Base-by-base conservation (phyloP, 2,329 filamentous ascomycete species). In the Torrubiella hemipterigena region DNA sequence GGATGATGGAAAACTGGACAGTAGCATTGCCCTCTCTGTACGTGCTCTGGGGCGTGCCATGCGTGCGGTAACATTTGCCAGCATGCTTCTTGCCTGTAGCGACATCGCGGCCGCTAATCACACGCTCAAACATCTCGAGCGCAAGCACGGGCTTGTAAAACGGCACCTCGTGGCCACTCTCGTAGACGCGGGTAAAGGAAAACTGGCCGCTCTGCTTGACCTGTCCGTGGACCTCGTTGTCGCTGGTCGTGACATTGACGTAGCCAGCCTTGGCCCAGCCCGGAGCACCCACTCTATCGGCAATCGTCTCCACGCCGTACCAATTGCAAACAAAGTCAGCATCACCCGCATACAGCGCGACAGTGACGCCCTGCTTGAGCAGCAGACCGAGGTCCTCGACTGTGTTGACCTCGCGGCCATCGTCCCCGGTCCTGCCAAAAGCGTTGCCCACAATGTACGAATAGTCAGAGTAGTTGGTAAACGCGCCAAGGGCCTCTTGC, bases 171-270 rank as follows among this genome's bases (percentile, higher is more conserved):
- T 77, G 73, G 2, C 74, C 73, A 9, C 71, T 59, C 41, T 77
- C 65, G 46, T 73, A 77, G 17, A 77, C 61, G 3, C 73, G 61
- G 24, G 65, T 67, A 49, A 78, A 77, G 10, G 63, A 69, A 37
- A 78, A 65, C 41, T 83, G 82, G 6, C 77, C 80, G 43, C 70
- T 78, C 49, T 86, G 79, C 3, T 79, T 67, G 0, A 81, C 79
- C 34, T 71, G 67, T 12, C 80, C 81, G 24, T 69, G 78, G 47
- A 71, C 69, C 52, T 76, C 73, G 6, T 63, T 60, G 12, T 61
- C 63, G 42, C 81, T 77, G 11, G 79, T 70, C 8, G 71, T 55
- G 36, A 86, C 69, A 6, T 76, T 69, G 1, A 69, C 67, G 47
- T 85, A 86, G 1, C 78, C 80, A 1, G 81, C 73, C n/a, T 46